phyloP scores from a whole-genome alignment of 305 asterid species.

The Ilex paraguariensis region DNA sequence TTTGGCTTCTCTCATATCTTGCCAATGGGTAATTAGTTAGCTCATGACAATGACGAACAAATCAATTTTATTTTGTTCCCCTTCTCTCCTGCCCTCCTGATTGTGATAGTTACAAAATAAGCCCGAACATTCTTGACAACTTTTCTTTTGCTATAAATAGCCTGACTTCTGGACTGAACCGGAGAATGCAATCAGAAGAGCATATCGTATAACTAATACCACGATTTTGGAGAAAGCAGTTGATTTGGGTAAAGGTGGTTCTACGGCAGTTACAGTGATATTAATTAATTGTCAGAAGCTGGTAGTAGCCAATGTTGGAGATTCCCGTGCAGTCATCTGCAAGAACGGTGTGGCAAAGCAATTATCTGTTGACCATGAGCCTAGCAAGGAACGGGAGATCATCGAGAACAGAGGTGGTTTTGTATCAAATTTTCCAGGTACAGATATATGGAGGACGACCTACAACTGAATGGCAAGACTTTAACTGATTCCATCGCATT shows the following conservation, averaged over 20 bases:
- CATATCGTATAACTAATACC: constrained; percentile 60
- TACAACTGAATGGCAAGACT: background rate
- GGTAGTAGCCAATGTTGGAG: constrained; percentile 86
- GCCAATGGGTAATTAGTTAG: no score
- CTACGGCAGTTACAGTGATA: constrained; percentile 93
- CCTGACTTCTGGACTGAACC: constrained; percentile 77
- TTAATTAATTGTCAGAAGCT: constrained; percentile 71
- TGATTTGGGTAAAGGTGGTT: constrained; percentile 84
- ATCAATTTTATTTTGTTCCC: background rate
- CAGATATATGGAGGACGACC: background rate
- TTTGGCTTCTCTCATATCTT: no score
- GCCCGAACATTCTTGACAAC: background rate
- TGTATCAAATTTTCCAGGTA: constrained; percentile 77
- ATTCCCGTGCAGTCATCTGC: constrained; percentile 88
- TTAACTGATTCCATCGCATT: no score
- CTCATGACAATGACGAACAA: no score
- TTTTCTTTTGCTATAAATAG: constrained; percentile 25
- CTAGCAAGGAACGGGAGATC: constrained; percentile 55
- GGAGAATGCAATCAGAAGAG: constrained; percentile 71
- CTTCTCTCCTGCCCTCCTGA: background rate
- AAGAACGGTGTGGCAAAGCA: constrained; percentile 77
- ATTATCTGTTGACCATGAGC: constrained; percentile 85
- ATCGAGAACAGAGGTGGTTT: constrained; percentile 89
- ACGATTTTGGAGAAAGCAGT: constrained; percentile 61
- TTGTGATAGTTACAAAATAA: background rate